Base-by-base conservation (phyloP, 2,329 filamentous ascomycete species). In the Fusarium tupiense region DNA sequence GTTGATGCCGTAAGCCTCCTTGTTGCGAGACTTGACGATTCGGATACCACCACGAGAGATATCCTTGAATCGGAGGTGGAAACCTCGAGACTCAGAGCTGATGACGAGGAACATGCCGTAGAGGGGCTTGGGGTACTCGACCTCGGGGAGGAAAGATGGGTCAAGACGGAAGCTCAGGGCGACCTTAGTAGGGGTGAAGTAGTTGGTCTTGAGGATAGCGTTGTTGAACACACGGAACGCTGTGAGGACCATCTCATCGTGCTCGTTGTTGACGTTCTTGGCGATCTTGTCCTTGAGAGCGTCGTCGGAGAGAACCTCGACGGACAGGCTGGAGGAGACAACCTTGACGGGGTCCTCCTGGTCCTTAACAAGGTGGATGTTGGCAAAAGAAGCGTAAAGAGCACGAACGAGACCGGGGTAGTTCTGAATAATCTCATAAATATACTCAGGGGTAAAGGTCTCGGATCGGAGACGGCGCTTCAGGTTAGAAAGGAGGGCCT, bases 61-160 rank as follows among this genome's bases (percentile, higher is more conserved):
- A 80, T 99, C 96, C 79, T 96, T 92, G 91, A 99, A 99, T 49
- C 96, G 94, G 22, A 99, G 90, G 83, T 99, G 96, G 88, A 99
- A 99, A 41, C 96, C 96, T 74, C 96, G 92, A 80, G 97, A 97
- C 84, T 99, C 96, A 17, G 96, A 96, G 79, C 94, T 95, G 83
- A 99, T 98, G 75, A 99, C 94, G 59, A 99, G 88, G 88, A 99
- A 99, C 96, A 99, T 99, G 74, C 96, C 96, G 79, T 96, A 99
- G 14, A 99, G 88, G 12, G 92, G 94, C 82, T 96, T 94, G 50
- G 96, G 94, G 83, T 99, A 99, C 84, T 99, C 96, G 61, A 95
- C 91, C 70, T 92, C 89, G 9, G 96, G 96, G 43, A 99, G 87
- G 89, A 99, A 99, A 46, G 86, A 88, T 12, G 95, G 94, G 81